Base-by-base conservation (phyloP, 2,329 filamentous ascomycete genomes). In the Pseudogymnoascus sp. region DNA sequence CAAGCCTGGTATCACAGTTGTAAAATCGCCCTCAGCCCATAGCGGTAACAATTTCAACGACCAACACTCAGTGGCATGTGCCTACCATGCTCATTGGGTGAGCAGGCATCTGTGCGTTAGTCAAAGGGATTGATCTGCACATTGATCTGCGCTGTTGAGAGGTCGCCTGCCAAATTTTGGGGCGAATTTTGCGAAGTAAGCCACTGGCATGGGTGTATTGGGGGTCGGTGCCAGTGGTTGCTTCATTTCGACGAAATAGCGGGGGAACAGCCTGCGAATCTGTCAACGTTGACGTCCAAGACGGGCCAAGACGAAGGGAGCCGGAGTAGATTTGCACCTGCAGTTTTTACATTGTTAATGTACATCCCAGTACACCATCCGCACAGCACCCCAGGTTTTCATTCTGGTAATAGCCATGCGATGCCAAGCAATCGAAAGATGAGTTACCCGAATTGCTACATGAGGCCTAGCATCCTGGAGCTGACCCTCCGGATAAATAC, bases 401-500 rank as follows among this genome's bases (percentile, higher is more conserved):
- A 53, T 33, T 53, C 8, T 15, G 28, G 30, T 53, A 33, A 30
- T 53, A n/a, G 47, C 28, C 47, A 53, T 53, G 43, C 43, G 43
- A 53, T 53, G 43, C 43, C 43, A 30, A 53, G 43, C n/a, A 33
- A 33, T 12, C 22, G 12, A 53, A 11, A 33, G 47, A 6, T 18
- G n/a, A 18, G 28, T 30, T 14, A 4, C 25, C 25, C 25, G 28
- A 33, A 53, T 53, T 53, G 25, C 47, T 53, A n/a, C 30, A 53
- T 53, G 28, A 33, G 47, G 47, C 5, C 28, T 53, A 53, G 47
- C 25, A 30, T 18, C 25, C 18, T 33, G 47, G 47, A 53, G 47
- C 47, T 53, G 47, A 53, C n/a, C 47, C 25, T 53, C 47, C 47
- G 47, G 47, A 33, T 53, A 53, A 53, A 53, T 53, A 18, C 47